Evolutionary conservation across 495 filamentous ascomycete species (phyloP), one percentile per base, ranked within the genome.

Genomic region (Hypoxylon lenormandii): DNA sequence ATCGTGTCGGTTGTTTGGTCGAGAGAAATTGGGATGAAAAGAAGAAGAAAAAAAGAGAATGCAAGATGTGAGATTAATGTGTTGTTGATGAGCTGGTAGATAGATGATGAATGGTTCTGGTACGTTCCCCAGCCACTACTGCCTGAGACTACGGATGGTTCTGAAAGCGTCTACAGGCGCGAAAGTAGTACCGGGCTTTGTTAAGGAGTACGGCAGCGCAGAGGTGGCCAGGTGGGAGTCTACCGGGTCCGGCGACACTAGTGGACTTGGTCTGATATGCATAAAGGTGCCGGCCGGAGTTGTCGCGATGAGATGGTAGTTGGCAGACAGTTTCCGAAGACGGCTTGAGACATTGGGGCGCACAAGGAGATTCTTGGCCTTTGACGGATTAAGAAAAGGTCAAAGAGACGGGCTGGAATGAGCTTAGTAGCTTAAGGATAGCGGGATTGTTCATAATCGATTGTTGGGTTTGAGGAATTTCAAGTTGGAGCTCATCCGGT

Each of bases 181-280:
- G 36, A 47, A 63, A 45, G 21, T 55, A 30, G 40, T 59, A 52
- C 51, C 54, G 22, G 38, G 62, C 68, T 71, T 71, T 71, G 68
- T 71, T 66, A 63, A 58, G 2, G 33, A 52, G 5, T 50, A 58
- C 68, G 16, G 52, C 51, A 11, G 50, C n/a, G 23, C 37, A 52
- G 46, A 49, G 26, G 53, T 40, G 42, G 46, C 49, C 45, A 53
- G 36, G 52, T 48, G 48, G 40, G 33, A 28, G 47, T 15, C 40
- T 58, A 71, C 68, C 68, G 68, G 58, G 68, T 71, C 55, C 68
- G 62, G 68, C 62, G 52, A 71, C 52, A 49, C 56, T 55, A 58
- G 68, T 71, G 55, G 46, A 45, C 21, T 54, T 62, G 19, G 15
- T 42, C 50, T 51, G 11, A 22, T 38, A 30, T 57, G 56, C 56